These are phyloP conservation scores for Singerocomus inundabilis DNA, from an alignment of 1,284 basidiomycete genomes.

Conservation along the genomic window DNA sequence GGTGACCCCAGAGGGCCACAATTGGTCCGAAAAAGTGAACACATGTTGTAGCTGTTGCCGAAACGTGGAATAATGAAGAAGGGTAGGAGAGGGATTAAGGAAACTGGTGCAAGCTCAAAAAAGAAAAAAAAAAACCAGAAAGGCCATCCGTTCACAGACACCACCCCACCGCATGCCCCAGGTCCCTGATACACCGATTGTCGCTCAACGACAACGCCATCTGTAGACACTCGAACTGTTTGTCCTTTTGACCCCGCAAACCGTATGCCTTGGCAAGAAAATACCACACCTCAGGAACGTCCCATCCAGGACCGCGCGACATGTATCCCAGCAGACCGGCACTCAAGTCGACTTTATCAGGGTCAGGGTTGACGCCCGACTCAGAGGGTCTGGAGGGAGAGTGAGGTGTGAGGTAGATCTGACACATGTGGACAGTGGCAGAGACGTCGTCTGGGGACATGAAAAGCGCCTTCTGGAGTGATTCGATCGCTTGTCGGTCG, in stretches of 20 bases:
- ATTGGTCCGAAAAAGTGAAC: background rate
- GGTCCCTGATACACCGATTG: constrained; percentile 61
- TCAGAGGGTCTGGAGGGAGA: constrained; percentile 32
- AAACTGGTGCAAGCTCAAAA: background rate
- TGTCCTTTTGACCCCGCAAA: constrained; percentile 65
- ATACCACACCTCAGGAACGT: constrained; percentile 91
- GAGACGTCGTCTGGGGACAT: constrained; percentile 74
- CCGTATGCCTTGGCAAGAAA: constrained; percentile 80
- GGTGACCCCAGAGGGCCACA: background rate
- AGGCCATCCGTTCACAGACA: constrained; percentile 55
- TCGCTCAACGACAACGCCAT: constrained; percentile 75
- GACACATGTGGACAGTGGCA: constrained; percentile 74
- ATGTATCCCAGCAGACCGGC: constrained; percentile 65
- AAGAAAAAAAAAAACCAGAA: no score
- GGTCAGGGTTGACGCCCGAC: constrained; percentile 28
- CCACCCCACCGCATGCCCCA: constrained; percentile 65
- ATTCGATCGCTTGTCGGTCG: constrained; percentile 62
- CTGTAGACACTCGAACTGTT: constrained; percentile 73
- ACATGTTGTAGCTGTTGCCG: no score
- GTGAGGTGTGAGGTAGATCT: constrained; percentile 56
- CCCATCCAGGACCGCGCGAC: constrained; percentile 74
- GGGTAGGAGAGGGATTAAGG: background rate
- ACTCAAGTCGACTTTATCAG: constrained; percentile 69
- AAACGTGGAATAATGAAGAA: background rate
- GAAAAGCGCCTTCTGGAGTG: constrained; percentile 83